Percentiles rank a stretch among this genome's conserved stretches.
Conservation (phyloP, 257 asterid species). For the Ilex asprella region DNA sequence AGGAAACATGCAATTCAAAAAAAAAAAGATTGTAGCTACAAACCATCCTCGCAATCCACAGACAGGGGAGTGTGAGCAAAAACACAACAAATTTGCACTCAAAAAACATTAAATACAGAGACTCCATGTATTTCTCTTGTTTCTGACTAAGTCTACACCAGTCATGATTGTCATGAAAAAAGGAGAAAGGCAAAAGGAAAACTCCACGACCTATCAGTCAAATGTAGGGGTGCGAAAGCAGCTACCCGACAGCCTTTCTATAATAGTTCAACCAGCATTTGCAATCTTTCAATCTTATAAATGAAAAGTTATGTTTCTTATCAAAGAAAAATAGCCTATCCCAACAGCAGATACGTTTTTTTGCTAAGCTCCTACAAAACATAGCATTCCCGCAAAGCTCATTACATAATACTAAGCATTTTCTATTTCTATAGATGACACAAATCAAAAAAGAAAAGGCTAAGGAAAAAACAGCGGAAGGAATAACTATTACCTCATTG, state of each 20-base stretch:
- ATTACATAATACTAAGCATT: background rate
- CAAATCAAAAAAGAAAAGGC: slow-evolving; percentile 9
- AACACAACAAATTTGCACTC: too few relatives aligned
- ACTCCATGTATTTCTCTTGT: too few relatives aligned
- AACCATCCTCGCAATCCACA: too few relatives aligned
- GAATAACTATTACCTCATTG: slow-evolving; percentile 54
- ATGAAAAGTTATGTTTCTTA: too few relatives aligned
- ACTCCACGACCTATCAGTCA: background rate
- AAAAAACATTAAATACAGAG: too few relatives aligned
- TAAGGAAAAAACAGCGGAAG: background rate
- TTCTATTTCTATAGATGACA: background rate
- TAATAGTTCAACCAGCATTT: background rate
- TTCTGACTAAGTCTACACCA: background rate
- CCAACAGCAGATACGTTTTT: too few relatives aligned
- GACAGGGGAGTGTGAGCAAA: too few relatives aligned
- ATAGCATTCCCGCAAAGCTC: too few relatives aligned
- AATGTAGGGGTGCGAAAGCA: background rate
- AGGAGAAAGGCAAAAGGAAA: background rate
- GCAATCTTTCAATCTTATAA: background rate
- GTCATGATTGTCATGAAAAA: background rate
- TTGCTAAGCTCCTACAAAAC: background rate
- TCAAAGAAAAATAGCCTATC: too few relatives aligned
- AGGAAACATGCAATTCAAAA: too few relatives aligned
- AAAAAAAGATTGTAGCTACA: too few relatives aligned
- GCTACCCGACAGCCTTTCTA: too few relatives aligned